phyloP scores from a whole-genome alignment of 2,329 filamentous ascomycete species.

The Exserohilum rostratum region DNA sequence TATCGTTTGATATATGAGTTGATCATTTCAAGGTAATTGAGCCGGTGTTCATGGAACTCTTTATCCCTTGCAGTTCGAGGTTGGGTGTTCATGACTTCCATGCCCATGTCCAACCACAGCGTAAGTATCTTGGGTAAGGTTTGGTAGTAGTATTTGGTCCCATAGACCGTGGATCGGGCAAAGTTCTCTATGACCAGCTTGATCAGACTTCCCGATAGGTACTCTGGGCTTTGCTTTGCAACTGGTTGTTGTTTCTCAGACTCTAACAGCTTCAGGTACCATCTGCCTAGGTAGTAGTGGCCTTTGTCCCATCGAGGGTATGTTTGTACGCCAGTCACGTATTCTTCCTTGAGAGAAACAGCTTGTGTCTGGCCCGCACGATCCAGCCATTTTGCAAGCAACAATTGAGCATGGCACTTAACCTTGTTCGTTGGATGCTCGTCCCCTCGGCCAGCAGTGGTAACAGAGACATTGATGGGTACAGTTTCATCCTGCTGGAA shows the following conservation, averaged over 20 bases:
- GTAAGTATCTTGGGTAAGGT: constrained; percentile 90
- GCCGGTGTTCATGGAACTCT: constrained; percentile 39
- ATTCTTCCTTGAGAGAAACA: constrained; percentile 71
- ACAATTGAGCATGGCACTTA: constrained; percentile 78
- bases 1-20: constrained; percentile 81
- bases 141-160: constrained; percentile 95
- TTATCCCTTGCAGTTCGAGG: constrained; percentile 35
- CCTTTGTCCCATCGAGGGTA: constrained; percentile 86
- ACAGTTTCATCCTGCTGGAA: constrained; percentile 62
- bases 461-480: constrained; percentile 44
- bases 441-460: constrained; percentile 48
- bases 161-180: constrained; percentile 81
- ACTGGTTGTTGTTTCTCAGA: constrained; percentile 79
- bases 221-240: constrained; percentile 67
- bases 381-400: constrained; percentile 97
- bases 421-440: constrained; percentile 60
- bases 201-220: constrained; percentile 78
- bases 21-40: constrained; percentile 39
- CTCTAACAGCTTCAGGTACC: constrained; percentile 96
- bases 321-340: constrained; percentile 78
- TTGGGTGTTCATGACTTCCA: constrained; percentile 60
- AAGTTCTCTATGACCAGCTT: constrained; percentile 95
- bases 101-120: constrained; percentile 90
- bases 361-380: constrained; percentile 91
- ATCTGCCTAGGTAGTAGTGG: constrained; percentile 93